Percentiles rank a stretch among this genome's conserved stretches.
Evolutionary conservation across 2,329 filamentous ascomycete species (phyloP).

Genomic region (Pestalotiopsis sp.): DNA sequence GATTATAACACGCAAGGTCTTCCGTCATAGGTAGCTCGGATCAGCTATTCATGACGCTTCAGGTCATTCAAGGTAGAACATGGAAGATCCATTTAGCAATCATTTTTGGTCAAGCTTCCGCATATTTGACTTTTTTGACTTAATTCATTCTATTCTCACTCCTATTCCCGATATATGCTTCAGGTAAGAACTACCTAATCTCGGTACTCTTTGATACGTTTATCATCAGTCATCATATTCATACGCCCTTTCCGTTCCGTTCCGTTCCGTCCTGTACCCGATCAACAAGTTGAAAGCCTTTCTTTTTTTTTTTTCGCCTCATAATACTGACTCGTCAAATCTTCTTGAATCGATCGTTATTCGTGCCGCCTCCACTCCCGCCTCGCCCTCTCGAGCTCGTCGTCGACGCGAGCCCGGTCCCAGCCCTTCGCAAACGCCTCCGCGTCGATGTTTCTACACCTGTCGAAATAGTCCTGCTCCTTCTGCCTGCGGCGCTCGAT

Average conservation of each 20-base stretch:
- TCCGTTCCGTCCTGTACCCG: background rate
- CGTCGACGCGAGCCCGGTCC: conserved; percentile 41
- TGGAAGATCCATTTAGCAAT: too few relatives aligned
- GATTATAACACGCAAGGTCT: too few relatives aligned
- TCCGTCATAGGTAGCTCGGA: too few relatives aligned
- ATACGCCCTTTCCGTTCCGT: background rate
- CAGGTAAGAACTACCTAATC: background rate
- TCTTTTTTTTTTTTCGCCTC: background rate
- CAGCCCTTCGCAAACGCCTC: conserved; percentile 36
- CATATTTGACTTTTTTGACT: background rate
- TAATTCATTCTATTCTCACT: background rate
- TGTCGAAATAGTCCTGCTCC: conserved; percentile 61
- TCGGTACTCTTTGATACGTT: background rate
- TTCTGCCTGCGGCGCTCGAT: conserved; percentile 61
- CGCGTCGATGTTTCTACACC: conserved; percentile 47
- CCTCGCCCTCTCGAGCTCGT: conserved; percentile 50
- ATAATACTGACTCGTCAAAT: background rate
- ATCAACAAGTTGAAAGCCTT: background rate
- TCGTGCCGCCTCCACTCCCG: conserved; percentile 62
- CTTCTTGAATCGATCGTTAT: conserved; percentile 27
- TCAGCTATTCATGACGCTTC: too few relatives aligned
- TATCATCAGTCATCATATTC: background rate
- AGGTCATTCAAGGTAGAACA: too few relatives aligned
- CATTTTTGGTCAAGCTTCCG: too few relatives aligned
- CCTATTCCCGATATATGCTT: background rate